A percentile compares a stretch with the other conserved stretches of the same genome.
Evolutionary conservation across 805 yeast genomes (phyloP).

Genomic region (Ogataea methanolica): DNA sequence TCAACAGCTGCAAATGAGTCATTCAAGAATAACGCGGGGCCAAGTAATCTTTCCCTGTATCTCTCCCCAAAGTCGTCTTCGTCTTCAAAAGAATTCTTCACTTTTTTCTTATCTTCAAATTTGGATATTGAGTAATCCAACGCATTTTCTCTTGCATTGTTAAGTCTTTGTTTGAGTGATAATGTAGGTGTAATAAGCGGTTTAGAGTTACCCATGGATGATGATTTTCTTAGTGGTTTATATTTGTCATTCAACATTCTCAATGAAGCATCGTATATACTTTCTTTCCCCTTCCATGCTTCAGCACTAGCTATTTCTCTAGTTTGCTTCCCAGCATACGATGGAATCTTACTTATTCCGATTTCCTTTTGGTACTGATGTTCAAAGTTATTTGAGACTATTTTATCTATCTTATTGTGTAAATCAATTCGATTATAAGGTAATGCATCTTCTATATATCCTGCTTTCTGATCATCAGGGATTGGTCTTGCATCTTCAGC

Average conservation of each 20-base stretch:
- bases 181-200: conserved; percentile 16
- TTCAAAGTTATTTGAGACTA: conserved; percentile 33
- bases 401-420: conserved; percentile 21
- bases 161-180: conserved; percentile 37
- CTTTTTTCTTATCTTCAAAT: conserved; percentile 24
- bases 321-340: conserved; percentile 38
- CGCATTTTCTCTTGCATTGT: conserved; percentile 59
- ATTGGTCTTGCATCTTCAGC: conserved; percentile 38
- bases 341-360: conserved; percentile 39
- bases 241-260: conserved; percentile 54
- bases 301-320: conserved; percentile 43
- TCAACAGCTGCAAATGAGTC: conserved; percentile 39
- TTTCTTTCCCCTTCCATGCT: conserved; percentile 62
- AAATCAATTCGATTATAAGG: conserved; percentile 18
- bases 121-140: conserved; percentile 58
- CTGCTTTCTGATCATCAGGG: conserved; percentile 32
- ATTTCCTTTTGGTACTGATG: conserved; percentile 36
- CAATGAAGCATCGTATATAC: conserved; percentile 38
- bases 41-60: conserved; percentile 60
- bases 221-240: conserved; percentile 31
- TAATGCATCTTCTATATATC: conserved; percentile 24
- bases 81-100: conserved; percentile 18
- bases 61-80: conserved; percentile 51
- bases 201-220: background rate
- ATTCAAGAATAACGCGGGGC: conserved; percentile 46